Conservation (phyloP, 345 rosid genomes). For the Aquilaria sinensis region DNA sequence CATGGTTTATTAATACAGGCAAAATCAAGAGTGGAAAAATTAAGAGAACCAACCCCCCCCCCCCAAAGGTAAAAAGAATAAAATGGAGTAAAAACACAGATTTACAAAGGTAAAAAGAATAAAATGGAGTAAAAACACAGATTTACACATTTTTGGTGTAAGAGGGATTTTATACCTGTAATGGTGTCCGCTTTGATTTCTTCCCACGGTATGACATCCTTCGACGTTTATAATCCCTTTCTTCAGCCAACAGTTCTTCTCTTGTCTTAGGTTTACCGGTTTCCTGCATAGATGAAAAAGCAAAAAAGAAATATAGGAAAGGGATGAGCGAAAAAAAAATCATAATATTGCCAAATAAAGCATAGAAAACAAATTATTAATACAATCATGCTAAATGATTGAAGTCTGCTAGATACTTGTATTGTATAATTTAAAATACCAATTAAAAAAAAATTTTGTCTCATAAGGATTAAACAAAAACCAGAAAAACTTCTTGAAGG, state of each 20-base stretch:
- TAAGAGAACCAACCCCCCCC: not conserved
- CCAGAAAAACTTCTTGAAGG: too few relatives aligned
- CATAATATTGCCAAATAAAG: too few relatives aligned
- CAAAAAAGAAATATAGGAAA: not conserved
- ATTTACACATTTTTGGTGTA: conserved; percentile 2
- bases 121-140: not conserved
- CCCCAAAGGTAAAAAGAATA: not conserved
- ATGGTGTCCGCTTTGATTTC: conserved; percentile 70
- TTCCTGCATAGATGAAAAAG: conserved; percentile 35
- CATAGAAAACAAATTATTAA: too few relatives aligned
- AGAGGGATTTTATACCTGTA: conserved; percentile 40
- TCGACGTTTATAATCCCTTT: conserved; percentile 95
- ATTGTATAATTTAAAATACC: too few relatives aligned
- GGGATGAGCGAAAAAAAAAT: not conserved
- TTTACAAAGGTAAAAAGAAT: not conserved
- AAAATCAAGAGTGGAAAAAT: not conserved
- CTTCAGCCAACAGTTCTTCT: conserved; percentile 92
- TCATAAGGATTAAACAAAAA: too few relatives aligned
- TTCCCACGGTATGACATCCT: conserved; percentile 97
- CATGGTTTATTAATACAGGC: not conserved
- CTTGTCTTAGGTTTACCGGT: conserved; percentile 56
- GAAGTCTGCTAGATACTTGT: too few relatives aligned
- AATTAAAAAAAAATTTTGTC: too few relatives aligned
- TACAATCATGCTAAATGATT: too few relatives aligned
- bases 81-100: not conserved